These are phyloP conservation scores for Lactarius hengduanensis DNA, from an alignment of 768 basidiomycete genomes.

Conservation along the genomic window DNA sequence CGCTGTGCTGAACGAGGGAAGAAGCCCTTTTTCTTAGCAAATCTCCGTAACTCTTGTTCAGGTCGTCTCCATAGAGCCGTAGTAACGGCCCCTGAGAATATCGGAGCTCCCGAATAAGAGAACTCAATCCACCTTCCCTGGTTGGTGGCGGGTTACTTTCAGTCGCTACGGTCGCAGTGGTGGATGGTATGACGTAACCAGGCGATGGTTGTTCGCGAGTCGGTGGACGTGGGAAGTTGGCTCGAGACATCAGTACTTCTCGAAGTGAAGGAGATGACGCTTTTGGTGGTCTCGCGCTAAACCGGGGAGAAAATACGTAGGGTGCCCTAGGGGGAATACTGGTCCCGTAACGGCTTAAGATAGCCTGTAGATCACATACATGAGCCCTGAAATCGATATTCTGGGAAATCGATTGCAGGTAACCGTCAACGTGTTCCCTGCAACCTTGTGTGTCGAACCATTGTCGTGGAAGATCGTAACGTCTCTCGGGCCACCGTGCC, in stretches of 20 bases:
- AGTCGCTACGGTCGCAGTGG: not conserved
- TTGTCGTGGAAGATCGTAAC: not conserved
- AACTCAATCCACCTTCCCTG: not conserved
- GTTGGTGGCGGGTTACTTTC: not conserved
- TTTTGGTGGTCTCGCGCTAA: not conserved
- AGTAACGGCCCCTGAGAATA: not conserved
- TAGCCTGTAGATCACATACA: not conserved
- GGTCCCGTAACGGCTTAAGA: not conserved
- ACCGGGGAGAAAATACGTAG: not conserved
- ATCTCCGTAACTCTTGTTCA: not conserved
- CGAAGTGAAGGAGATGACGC: not conserved
- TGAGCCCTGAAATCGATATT: not conserved
- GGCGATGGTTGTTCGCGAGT: not conserved
- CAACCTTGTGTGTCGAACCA: conserved; percentile 8
- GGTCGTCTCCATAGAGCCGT: conserved; percentile 12
- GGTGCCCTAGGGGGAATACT: not conserved
- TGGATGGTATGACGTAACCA: not conserved
- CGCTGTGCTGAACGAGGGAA: not conserved
- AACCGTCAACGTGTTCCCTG: not conserved
- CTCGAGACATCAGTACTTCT: not conserved
- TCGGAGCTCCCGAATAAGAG: conserved; percentile 6
- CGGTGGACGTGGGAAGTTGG: not conserved
- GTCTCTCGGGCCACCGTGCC: not conserved
- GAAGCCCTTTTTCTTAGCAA: not conserved
- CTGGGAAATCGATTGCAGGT: not conserved